Base-by-base conservation (phyloP, 331 rosid species). In the Prunus yedoensis region DNA sequence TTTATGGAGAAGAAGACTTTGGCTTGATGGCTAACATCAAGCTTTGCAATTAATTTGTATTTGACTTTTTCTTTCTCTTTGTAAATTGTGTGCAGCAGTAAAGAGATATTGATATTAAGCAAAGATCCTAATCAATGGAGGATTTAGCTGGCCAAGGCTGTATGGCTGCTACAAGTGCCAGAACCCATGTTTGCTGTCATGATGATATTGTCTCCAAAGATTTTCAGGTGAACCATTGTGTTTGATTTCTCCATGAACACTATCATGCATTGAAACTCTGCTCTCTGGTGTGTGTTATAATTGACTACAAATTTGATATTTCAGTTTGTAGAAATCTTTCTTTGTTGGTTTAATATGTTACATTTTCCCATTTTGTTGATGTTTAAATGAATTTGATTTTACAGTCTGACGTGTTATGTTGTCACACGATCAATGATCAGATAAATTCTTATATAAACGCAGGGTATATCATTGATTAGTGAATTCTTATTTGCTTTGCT, bases 81-180 rank as follows among this genome's bases (percentile, higher is more conserved):
- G 47, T 73, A 71, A 69, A 73, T 73, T 71, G 46, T 77, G 66
- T 62, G 57, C 62, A 47, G 54, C 65, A 71, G 79, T 76, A 72
- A 64, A 69, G 74, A 46, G 74, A 38, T 43, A 17, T 6, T 45
- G 30, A 11, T 45, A 27, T 49, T 60, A 27, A 80, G 80, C 32
- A 70, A 70, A 32, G 38, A 32, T 71, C 78, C 82, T 82, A 13
- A 60, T 76, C 89, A 66, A 89, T 93, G 93, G 91, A 10, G 41
- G 83, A 75, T 76, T 82, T 69, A 75, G 72, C 68, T 35, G 82
- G 56, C 75, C 81, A 78, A 68, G 90, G 81, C 32, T 86, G 28
- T 90, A 89, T 79, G 70, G 88, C 84, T 91, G 98, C 88, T 88
- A 76, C 43, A 89, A 85, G 84, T 93, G 98, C 87, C 89, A 83